These are phyloP conservation scores for Boechera retrofracta DNA, from an alignment of 345 rosid genomes.

Conservation along the genomic window DNA sequence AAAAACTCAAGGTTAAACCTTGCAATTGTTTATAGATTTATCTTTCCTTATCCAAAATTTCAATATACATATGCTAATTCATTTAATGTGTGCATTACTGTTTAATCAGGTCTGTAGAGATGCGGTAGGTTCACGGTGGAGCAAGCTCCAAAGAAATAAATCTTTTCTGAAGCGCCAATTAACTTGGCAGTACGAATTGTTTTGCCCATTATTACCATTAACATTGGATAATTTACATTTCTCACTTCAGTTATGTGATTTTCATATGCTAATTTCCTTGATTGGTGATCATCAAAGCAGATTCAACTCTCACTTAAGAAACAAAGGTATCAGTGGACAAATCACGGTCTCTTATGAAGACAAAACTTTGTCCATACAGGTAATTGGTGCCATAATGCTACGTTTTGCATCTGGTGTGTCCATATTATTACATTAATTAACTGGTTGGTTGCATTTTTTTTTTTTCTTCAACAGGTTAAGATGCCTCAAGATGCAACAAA, in stretches of 20 bases:
- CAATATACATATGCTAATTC: background rate
- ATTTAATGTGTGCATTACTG: constrained; percentile 11
- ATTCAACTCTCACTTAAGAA: background rate
- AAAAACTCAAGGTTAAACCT: constrained; percentile 64
- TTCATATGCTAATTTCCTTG: constrained; percentile 4
- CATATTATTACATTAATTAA: background rate
- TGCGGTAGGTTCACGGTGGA: constrained; percentile 61
- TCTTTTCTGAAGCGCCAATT: constrained; percentile 51
- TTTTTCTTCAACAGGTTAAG: constrained; percentile 61
- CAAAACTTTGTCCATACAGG: constrained; percentile 38
- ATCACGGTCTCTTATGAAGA: constrained; percentile 33
- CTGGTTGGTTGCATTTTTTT: constrained; percentile 1
- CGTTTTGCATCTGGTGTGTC: background rate
- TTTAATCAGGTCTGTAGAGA: constrained; percentile 59
- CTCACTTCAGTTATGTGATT: constrained; percentile 4
- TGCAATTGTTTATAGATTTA: background rate
- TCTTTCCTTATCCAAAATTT: background rate
- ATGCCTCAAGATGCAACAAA: constrained; percentile 96
- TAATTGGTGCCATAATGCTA: constrained; percentile 17
- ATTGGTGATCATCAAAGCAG: constrained; percentile 29
- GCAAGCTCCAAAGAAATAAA: constrained; percentile 64
- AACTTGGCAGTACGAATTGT: constrained; percentile 69
- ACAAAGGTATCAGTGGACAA: constrained; percentile 30
- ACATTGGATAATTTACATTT: background rate
- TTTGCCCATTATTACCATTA: constrained; percentile 2